Percentiles rank a stretch among this genome's conserved stretches.
Conservation (phyloP, 1,284 basidiomycete genomes). For the Sutorius eximius region DNA sequence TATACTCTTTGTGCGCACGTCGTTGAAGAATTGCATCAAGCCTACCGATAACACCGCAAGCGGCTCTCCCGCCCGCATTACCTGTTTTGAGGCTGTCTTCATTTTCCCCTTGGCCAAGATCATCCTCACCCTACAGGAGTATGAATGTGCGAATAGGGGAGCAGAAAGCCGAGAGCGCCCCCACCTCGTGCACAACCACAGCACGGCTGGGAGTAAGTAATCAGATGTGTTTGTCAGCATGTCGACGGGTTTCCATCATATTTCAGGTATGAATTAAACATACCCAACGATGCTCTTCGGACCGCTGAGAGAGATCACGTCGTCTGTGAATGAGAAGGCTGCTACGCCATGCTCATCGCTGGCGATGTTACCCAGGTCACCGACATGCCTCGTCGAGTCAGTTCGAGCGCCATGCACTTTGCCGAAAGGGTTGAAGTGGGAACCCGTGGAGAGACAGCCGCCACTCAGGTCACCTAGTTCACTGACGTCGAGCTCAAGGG, state of each 20-base stretch:
- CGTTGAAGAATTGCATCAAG: conserved; percentile 3
- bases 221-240: conserved; percentile 8
- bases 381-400: conserved; percentile 64
- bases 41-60: conserved; percentile 75
- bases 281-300: conserved; percentile 69
- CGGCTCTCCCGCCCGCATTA: conserved; percentile 69
- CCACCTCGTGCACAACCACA: conserved; percentile 64
- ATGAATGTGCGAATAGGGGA: conserved; percentile 13
- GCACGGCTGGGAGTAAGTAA: conserved; percentile 42
- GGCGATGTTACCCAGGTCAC: conserved; percentile 77
- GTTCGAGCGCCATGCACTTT: conserved; percentile 66
- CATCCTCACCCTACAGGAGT: conserved; percentile 60
- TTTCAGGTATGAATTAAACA: conserved; percentile 26
- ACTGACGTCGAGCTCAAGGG: conserved; percentile 37
- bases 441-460: conserved; percentile 70
- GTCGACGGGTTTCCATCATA: neutral
- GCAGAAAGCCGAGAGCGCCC: conserved; percentile 12
- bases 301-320: conserved; percentile 67
- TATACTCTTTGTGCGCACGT: neutral
- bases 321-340: conserved; percentile 59
- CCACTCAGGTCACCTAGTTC: conserved; percentile 65
- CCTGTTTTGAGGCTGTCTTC: conserved; percentile 72
- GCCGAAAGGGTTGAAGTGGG: conserved; percentile 75
- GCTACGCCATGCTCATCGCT: conserved; percentile 62
- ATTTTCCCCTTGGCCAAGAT: conserved; percentile 69